phyloP scores from a whole-genome alignment of 805 yeast species.

The Zygosaccharomyces bailii region DNA sequence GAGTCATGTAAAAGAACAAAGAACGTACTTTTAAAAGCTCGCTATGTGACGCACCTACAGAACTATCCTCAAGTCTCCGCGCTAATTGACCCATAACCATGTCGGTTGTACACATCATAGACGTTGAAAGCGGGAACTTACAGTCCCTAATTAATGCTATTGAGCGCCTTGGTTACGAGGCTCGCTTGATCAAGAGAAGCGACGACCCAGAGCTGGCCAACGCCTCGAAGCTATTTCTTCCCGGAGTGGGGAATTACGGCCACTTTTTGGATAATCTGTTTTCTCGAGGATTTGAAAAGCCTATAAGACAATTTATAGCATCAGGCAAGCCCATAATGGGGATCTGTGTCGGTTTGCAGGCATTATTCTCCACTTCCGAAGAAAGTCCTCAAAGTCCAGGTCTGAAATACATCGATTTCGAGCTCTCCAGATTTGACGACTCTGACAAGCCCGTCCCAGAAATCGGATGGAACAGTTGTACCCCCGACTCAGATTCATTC shows the following conservation, averaged over 20 bases:
- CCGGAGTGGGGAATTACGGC: slow-evolving; percentile 98
- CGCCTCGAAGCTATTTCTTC: slow-evolving; percentile 65
- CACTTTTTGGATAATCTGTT: slow-evolving; percentile 77
- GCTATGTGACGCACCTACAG: too few relatives aligned
- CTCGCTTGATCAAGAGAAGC: slow-evolving; percentile 56
- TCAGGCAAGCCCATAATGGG: slow-evolving; percentile 93
- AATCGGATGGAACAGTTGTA: slow-evolving; percentile 85
- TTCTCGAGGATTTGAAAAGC: slow-evolving; percentile 58
- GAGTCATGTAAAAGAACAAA: not conserved
- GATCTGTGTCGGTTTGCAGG: slow-evolving; percentile 93
- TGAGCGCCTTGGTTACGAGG: slow-evolving; percentile 67
- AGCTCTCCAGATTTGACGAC: slow-evolving; percentile 59
- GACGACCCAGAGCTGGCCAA: slow-evolving; percentile 46
- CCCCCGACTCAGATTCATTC: slow-evolving; percentile 36
- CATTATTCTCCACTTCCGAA: slow-evolving; percentile 69
- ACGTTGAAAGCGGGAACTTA: slow-evolving; percentile 90
- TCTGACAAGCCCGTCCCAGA: slow-evolving; percentile 83
- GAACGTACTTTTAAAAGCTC: too few relatives aligned
- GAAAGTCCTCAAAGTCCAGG: slow-evolving; percentile 67
- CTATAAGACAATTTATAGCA: slow-evolving; percentile 60
- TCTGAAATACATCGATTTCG: slow-evolving; percentile 52
- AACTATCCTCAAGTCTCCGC: not conserved
- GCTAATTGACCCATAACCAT: slow-evolving; percentile 9
- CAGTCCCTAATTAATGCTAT: slow-evolving; percentile 88
- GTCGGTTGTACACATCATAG: slow-evolving; percentile 59